Evolutionary conservation across 176 grass and related monocot genomes (phyloP).

Genomic region (Ensete glaucum): DNA sequence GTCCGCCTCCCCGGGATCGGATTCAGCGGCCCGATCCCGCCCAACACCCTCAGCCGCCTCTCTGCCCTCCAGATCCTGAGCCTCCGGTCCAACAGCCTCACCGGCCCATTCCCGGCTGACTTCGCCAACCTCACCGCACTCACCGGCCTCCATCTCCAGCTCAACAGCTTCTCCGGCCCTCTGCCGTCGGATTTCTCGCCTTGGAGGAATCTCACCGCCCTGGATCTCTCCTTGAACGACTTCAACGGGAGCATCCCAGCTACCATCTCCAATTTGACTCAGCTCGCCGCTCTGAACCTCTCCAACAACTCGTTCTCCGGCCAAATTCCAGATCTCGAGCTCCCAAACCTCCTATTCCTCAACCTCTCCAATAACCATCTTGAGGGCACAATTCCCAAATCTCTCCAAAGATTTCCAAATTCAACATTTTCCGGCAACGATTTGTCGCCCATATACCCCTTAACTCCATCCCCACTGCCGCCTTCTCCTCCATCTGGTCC

Average conservation of each 20-base stretch:
- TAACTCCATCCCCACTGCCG: neutral
- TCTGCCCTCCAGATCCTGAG: constrained; percentile 66
- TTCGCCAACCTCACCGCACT: constrained; percentile 37
- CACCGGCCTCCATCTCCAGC: constrained; percentile 70
- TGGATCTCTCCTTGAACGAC: constrained; percentile 81
- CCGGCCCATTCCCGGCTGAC: constrained; percentile 41
- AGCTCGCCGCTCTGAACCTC: constrained; percentile 59
- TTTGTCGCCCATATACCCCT: neutral
- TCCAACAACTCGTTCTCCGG: constrained; percentile 85
- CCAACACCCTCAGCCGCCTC: constrained; percentile 50
- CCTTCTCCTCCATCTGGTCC: neutral
- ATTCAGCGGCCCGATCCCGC: constrained; percentile 45
- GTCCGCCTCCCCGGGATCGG: constrained; percentile 62
- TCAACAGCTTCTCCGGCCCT: constrained; percentile 54
- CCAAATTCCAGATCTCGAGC: constrained; percentile 47
- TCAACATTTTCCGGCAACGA: constrained; percentile 51
- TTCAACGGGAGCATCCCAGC: constrained; percentile 40
- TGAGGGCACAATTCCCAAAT: constrained; percentile 40
- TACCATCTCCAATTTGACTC: constrained; percentile 40
- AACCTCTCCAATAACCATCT: constrained; percentile 75
- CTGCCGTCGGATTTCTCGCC: constrained; percentile 8
- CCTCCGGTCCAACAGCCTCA: constrained; percentile 64
- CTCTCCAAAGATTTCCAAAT: constrained; percentile 37
- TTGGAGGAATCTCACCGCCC: constrained; percentile 29
- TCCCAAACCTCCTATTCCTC: constrained; percentile 47